Base-by-base conservation (phyloP, 768 basidiomycete species). In the Collybiopsis luxurians region DNA sequence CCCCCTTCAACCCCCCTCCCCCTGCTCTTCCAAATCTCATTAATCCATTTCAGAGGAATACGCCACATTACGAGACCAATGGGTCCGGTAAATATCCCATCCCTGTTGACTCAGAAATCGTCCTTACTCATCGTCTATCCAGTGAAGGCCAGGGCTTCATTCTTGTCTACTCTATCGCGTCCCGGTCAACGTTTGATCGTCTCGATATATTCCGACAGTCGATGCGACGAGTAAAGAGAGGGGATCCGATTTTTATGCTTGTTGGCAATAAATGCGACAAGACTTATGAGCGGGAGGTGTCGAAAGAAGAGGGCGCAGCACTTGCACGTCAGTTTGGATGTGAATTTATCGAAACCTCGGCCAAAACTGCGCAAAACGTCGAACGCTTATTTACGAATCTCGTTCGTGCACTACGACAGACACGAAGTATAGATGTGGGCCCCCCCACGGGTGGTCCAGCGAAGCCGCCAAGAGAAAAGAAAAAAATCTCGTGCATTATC, bases 61-160 rank as follows among this genome's bases (percentile, higher is more conserved):
- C 64, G 93, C 93, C 50, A 95, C 95, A 49, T 80, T 98, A 61
- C 87, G 95, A 63, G 94, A 97, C 78, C 95, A 98, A 73, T 98
- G 95, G 95, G 93, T 97, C 64, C 86, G 95, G 95, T 96, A 59
- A 72, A 88, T 80, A 55, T 48, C 55, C 44, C 31, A 46, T 47
- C 21, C 52, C 43, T 56, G 13, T 43, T 28, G 31, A 31, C 7
- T 34, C 21, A 21, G 48, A 49, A 27, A 15, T 40, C 43, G 12
- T 11, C 19, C 31, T 26, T 31, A 47, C 45, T 38, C 21, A 43
- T 27, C 9, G 10, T 28, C 7, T 4, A 47, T 54, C 23, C 67
- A 96, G 95, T 27, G 95, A 98, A 73, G 95, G 95, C 60, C 94
- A 96, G 76, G 95, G 94, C n/a, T 96, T 98, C 71, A 89, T 98